Base-by-base conservation (phyloP, 352 stramenopile genomes). In the Pythium scleroteichum region DNA sequence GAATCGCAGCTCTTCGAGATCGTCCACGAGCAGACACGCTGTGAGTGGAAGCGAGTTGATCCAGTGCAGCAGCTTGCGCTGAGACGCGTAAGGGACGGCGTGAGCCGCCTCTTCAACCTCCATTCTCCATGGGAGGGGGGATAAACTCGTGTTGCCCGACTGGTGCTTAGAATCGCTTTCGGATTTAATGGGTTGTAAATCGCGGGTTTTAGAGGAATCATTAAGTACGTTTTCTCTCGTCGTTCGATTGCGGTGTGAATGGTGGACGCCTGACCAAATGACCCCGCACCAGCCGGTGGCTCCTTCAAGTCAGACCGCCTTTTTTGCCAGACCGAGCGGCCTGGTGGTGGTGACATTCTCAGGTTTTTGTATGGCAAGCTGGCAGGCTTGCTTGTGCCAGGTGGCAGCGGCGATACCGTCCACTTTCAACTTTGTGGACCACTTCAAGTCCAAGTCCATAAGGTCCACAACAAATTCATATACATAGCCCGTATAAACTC, bases 31-130 rank as follows among this genome's bases (percentile, higher is more conserved):
- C 55, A 88, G 61, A 56, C 82, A 90, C 44, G 64, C 70, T 14
- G 78, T 71, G 16, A 87, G 54, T 14, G 80, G 82, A 46, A 90
- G 59, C 26, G 82, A 89, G 65, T 92, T 92, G 49, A 92, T 51
- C 80, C 80, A 92, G 50, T 92, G 82, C 41, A 92, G 54, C 35
- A 88, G 62, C 61, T 83, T 66, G 20, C 80, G 76, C 49, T 61
- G 38, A 38, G 23, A 33, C 0, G 44, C 42, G 2, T 26, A 13
- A n/a, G 33, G 26, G 17, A n/a, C 22, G 29, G 20, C 19, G 16
- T 10, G 14, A 20, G 22, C 19, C 19, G 27, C 4, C 8, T 3
- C 19, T 55, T 32, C 48, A 6, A 23, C 33, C 3, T 44, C 7
- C 38, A 44, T 44, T 44, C 17, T 44, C 38, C 38, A 44, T 44